Percentiles rank a stretch among this genome's conserved stretches.
Evolutionary conservation across 495 filamentous ascomycete species (phyloP).

Genomic region (Talaromyces thailandensis): DNA sequence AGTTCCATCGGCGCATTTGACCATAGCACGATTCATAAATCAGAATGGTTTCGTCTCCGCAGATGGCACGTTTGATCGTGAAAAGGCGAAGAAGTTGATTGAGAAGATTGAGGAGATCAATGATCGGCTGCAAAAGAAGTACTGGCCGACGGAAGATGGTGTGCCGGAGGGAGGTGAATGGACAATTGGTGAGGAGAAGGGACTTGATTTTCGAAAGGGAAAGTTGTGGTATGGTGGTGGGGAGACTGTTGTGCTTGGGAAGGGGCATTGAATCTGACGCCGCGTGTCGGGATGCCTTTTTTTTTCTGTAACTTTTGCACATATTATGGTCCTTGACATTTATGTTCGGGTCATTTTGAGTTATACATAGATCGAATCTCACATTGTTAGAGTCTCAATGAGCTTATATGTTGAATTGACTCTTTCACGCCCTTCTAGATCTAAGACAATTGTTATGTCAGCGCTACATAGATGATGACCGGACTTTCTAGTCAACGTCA

Average conservation of each 20-base stretch:
- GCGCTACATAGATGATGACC: no score
- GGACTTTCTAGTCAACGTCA: no score
- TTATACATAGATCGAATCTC: no score
- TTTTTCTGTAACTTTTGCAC: no score
- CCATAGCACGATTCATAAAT: conserved; percentile 69
- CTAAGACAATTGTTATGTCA: no score
- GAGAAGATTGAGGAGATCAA: conserved; percentile 68
- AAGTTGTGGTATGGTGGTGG: conserved; percentile 81
- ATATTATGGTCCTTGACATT: no score
- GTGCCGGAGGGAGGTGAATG: conserved; percentile 47
- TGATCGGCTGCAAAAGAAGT: conserved; percentile 51
- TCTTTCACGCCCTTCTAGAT: no score
- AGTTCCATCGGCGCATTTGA: conserved; percentile 82
- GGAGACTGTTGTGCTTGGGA: conserved; percentile 49
- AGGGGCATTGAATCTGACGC: conserved; percentile 38
- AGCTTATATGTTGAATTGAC: no score
- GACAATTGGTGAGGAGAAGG: conserved; percentile 69
- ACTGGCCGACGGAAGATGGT: conserved; percentile 49
- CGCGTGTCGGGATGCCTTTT: no score
- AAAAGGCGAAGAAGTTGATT: conserved; percentile 50
- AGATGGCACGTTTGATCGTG: conserved; percentile 20
- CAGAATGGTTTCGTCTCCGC: conserved; percentile 32
- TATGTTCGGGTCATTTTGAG: no score
- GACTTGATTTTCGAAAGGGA: conserved; percentile 61
- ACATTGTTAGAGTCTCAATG: no score